Conservation (phyloP, 176 grass and related monocot species). For the maize (Zea mays) region Zm-B73-REFERENCE-NAM-5.0 NC_050101.1:12682001-12682500, state of each 20-base stretch:
- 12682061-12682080: background rate
- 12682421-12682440: background rate
- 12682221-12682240: background rate
- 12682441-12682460: background rate
- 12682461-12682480: background rate
- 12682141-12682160: slow-evolving; percentile 77
- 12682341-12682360: too few relatives aligned
- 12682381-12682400: background rate
- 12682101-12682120: slow-evolving; percentile 69
- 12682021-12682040: background rate
- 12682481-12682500: background rate
- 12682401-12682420: background rate
- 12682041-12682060: background rate
- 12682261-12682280: too few relatives aligned
- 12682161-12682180: slow-evolving; percentile 71
- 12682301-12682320: background rate
- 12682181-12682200: slow-evolving; percentile 45
- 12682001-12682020: too few relatives aligned
- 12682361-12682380: too few relatives aligned
- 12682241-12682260: background rate
- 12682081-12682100: background rate
- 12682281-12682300: background rate
- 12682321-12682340: background rate
- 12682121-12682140: slow-evolving; percentile 63
- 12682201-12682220: slow-evolving; percentile 55